Evolutionary conservation across 1,139 yeast genomes (phyloP), one percentile per base, ranked within the genome.

Genomic region (Zygosaccharomyces pseudobailii): DNA sequence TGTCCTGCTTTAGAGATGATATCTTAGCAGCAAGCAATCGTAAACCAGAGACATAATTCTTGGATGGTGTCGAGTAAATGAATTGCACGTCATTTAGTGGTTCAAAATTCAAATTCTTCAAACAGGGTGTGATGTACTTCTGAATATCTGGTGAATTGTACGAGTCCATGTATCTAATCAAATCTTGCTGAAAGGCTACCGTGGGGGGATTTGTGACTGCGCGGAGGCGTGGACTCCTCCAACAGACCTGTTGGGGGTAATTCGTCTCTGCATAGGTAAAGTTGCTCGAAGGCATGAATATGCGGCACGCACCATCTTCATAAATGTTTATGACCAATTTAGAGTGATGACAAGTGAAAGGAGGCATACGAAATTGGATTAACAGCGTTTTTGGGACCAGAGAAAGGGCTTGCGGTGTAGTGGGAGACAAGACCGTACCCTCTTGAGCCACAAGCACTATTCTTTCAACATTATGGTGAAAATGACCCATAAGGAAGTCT

Each of bases 301-400:
- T 61, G 55, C 76, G 80, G 27, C 75, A 63, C 0, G 73, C 61
- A 0, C 61, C 61, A 51, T 75, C 78, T 3, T 56, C 60, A 55
- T 70, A 79, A 49, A 76, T 69, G 57, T 82, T 82, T 13, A 84
- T 66, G 74, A 83, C 79, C 77, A 83, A 69, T 57, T 84, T 84
- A 2, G 86, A 73, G 59, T 84, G 89, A 58, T 84, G 89, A 2
- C 83, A 73, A 0, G 71, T 49, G 49, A 47, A 70, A 3, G 62
- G 67, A 4, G 66, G 63, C 71, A 70, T 68, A 9, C 43, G 30
- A 8, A 68, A 55, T 24, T 56, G 53, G 1, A 57, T 45, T 2
- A 58, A 31, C 9, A 47, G 46, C 3, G 62, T 33, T 32, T 56
- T 59, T 9, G 48, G 25, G 17, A 32, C 33, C 5, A 49, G 21